These are phyloP conservation scores for Davidsoniella virescens DNA, from an alignment of 2,329 filamentous ascomycete genomes.

Conservation along the genomic window DNA sequence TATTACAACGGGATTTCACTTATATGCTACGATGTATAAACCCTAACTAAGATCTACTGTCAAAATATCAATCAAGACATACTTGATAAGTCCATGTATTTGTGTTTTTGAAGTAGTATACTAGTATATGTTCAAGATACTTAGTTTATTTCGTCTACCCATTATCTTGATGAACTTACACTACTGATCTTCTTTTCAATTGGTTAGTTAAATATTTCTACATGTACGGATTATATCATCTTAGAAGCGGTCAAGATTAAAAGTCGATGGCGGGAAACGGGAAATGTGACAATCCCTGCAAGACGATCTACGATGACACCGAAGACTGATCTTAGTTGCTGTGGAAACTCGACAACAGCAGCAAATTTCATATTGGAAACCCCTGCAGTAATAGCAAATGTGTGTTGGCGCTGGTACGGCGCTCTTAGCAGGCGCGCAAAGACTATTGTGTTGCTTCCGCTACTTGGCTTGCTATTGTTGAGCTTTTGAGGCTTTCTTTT, in stretches of 20 bases:
- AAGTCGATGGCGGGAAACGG: conserved; percentile 3
- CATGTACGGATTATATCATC: no score
- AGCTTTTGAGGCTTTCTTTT: no score
- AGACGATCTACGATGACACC: no score
- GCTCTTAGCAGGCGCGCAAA: background rate
- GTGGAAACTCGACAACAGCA: conserved; percentile 3
- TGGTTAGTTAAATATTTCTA: background rate
- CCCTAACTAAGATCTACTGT: no score
- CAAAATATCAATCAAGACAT: no score
- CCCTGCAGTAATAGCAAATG: background rate
- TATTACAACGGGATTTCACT: no score
- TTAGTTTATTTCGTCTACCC: no score
- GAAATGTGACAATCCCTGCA: background rate
- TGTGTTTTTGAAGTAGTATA: no score
- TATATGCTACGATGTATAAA: no score
- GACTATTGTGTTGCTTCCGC: background rate
- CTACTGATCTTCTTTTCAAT: conserved; percentile 9
- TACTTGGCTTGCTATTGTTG: background rate
- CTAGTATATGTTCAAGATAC: no score
- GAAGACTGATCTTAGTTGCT: conserved; percentile 5
- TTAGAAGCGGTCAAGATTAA: background rate
- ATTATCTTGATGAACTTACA: background rate
- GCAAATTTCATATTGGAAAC: background rate
- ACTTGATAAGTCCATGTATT: no score
- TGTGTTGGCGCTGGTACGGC: no score